These are phyloP conservation scores for Durotheca rogersii DNA, from an alignment of 495 filamentous ascomycete genomes.

Conservation along the genomic window DNA sequence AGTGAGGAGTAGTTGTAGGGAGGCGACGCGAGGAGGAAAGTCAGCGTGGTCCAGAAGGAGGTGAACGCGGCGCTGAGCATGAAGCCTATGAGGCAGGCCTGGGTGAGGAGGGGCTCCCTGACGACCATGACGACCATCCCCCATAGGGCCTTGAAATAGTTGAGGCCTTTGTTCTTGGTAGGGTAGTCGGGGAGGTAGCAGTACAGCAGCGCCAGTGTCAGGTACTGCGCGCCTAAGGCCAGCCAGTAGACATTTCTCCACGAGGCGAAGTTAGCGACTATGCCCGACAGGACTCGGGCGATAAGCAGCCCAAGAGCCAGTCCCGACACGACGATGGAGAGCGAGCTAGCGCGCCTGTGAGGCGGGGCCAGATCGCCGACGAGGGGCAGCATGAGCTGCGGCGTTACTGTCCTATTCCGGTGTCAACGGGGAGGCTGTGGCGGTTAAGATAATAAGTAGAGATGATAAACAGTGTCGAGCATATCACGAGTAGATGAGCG, in stretches of 20 bases:
- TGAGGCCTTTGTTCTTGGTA: slow-evolving; percentile 61
- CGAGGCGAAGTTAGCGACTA: slow-evolving; percentile 64
- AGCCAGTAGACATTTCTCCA: slow-evolving; percentile 80
- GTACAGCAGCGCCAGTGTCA: slow-evolving; percentile 64
- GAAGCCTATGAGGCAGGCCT: slow-evolving; percentile 45
- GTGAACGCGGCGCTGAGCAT: slow-evolving; percentile 36
- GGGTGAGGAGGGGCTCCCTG: slow-evolving; percentile 63
- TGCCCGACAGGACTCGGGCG: slow-evolving; percentile 70
- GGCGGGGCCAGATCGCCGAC: slow-evolving; percentile 73
- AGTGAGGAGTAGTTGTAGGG: slow-evolving; percentile 69
- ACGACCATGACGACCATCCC: slow-evolving; percentile 59
- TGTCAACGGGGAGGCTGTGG: slow-evolving; percentile 1
- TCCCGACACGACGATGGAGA: slow-evolving; percentile 68
- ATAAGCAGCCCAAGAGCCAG: slow-evolving; percentile 69
- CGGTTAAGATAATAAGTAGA: background rate
- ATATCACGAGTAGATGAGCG: no score
- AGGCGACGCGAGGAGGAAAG: slow-evolving; percentile 65
- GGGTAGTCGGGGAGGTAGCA: slow-evolving; percentile 78
- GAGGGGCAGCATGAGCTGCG: slow-evolving; percentile 76
- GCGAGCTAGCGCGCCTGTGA: slow-evolving; percentile 62
- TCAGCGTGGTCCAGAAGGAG: slow-evolving; percentile 67
- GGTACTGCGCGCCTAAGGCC: slow-evolving; percentile 67
- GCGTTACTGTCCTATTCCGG: slow-evolving; percentile 64
- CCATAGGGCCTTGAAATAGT: slow-evolving; percentile 66
- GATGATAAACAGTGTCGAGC: background rate